Base-by-base conservation (phyloP, 768 basidiomycete genomes). In the Cystofilobasidium capitatum region DNA sequence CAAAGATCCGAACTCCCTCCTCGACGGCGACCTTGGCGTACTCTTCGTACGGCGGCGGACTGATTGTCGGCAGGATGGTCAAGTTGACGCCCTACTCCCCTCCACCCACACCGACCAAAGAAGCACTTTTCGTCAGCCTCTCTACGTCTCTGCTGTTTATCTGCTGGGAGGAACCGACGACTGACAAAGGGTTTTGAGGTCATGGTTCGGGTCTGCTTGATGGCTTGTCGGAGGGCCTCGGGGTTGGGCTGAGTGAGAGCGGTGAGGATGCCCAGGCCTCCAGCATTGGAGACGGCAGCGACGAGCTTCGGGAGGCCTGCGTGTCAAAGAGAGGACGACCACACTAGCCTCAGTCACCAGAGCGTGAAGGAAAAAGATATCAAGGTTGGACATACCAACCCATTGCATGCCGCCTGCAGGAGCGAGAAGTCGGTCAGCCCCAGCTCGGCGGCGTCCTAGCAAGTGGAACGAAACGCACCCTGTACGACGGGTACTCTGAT, bases 1-100 rank as follows among this genome's bases (percentile, higher is more conserved):
- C 92, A 73, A 92, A 89, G 49, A 94, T 86, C 73, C 76, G 81
- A n/a, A 94, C 83, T 9, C 89, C 89, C 74, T 93, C 91, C 70
- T 88, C 89, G 57, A 91, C 83, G 12, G 91, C 87, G 10, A 81
- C 89, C 40, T 71, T 66, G 58, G 72, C 75, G 67, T 74, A 74
- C 6, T 72, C 74, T 20, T 71, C 75, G 74, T 97, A 94, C 72
- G 92, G 89, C 0, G 93, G 93, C 0, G 91, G 91, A 65, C 85
- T 88, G 72, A 96, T 94, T 37, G 83, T 84, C 0, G 93, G 92
- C 29, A 94, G 80, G 14, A 77, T 64, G 0, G 89, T 91, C 71
- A 91, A 83, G 73, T 91, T 90, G 60, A 90, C 88, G 17, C 88
- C 89, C 62, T 63, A 17, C 44, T n/a, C n/a, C n/a, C n/a, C n/a